Conservation (phyloP, 2,329 filamentous ascomycete species). For the Hyphodiscus sp. region DNA sequence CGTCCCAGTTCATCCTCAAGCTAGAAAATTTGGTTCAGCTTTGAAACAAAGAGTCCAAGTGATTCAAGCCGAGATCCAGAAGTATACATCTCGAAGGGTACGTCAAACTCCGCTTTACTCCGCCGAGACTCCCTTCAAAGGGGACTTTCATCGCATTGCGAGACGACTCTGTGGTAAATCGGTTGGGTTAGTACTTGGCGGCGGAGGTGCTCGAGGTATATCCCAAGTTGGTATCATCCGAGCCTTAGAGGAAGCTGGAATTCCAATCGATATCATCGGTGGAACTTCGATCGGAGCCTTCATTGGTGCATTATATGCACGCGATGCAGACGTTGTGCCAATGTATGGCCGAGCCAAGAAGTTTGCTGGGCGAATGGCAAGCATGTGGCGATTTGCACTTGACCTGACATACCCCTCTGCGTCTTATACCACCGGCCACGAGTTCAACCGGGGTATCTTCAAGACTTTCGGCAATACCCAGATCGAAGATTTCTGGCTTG, state of each 20-base stretch:
- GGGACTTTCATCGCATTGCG: constrained; percentile 91
- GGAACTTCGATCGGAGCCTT: constrained; percentile 96
- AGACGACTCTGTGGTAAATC: constrained; percentile 88
- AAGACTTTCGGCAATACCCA: constrained; percentile 96
- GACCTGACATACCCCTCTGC: constrained; percentile 94
- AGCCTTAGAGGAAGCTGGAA: constrained; percentile 90
- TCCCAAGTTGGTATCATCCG: constrained; percentile 91
- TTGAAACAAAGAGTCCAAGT: constrained; percentile 92
- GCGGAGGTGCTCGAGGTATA: constrained; percentile 86
- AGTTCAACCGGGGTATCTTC: constrained; percentile 98
- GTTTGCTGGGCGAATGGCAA: constrained; percentile 96
- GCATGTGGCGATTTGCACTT: constrained; percentile 96
- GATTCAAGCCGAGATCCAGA: constrained; percentile 93
- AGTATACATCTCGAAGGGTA: constrained; percentile 92
- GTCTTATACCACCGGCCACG: constrained; percentile 95
- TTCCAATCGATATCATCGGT: constrained; percentile 91
- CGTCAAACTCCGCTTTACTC: constrained; percentile 85
- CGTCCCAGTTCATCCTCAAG: constrained; percentile 68
- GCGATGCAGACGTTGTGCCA: constrained; percentile 92
- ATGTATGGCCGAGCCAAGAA: constrained; percentile 97
- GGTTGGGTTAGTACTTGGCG: constrained; percentile 87
- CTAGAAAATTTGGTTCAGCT: constrained; percentile 74
- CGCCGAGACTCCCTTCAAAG: constrained; percentile 86
- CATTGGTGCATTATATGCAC: constrained; percentile 89
- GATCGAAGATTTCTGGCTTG: constrained; percentile 98